phyloP scores from a whole-genome alignment of 805 yeast species.

The Candida odintsovae region DNA sequence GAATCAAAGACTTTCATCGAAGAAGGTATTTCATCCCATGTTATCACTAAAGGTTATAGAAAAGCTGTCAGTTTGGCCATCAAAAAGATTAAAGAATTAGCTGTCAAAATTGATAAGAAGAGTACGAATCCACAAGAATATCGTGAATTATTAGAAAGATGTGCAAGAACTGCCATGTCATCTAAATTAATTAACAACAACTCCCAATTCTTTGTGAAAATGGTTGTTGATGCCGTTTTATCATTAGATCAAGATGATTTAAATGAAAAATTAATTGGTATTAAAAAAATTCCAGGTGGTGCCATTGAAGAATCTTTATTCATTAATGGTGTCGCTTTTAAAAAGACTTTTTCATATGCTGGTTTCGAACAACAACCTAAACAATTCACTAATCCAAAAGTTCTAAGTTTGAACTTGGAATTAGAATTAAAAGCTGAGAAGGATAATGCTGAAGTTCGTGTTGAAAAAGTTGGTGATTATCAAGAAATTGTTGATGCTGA shows the following conservation, averaged over 20 bases:
- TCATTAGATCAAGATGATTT: conserved; percentile 79
- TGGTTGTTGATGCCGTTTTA: conserved; percentile 95
- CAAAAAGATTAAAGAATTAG: conserved; percentile 63
- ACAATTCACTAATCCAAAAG: conserved; percentile 69
- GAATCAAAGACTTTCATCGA: conserved; percentile 89
- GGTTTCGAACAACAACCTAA: conserved; percentile 99
- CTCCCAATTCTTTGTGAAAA: conserved; percentile 83
- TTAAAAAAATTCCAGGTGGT: conserved; percentile 94
- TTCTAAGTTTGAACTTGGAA: conserved; percentile 83
- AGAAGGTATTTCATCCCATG: conserved; percentile 91
- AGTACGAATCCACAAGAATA: conserved; percentile 44
- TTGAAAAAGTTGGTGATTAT: conserved; percentile 87
- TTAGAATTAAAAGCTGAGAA: conserved; percentile 96
- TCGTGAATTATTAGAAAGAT: conserved; percentile 75
- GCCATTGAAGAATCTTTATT: conserved; percentile 89
- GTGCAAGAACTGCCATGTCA: conserved; percentile 97
- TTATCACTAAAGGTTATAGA: conserved; percentile 82
- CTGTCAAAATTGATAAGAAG: conserved; percentile 58
- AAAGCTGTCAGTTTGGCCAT: conserved; percentile 77
- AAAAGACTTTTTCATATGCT: conserved; percentile 95
- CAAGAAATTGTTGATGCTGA: conserved; percentile 99
- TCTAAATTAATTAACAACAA: conserved; percentile 88
- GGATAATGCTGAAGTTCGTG: conserved; percentile 97
- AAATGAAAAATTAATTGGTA: conserved; percentile 87
- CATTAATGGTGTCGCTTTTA: conserved; percentile 93